phyloP scores from a whole-genome alignment of 2,329 filamentous ascomycete species.

The Apiospora sp. region DNA sequence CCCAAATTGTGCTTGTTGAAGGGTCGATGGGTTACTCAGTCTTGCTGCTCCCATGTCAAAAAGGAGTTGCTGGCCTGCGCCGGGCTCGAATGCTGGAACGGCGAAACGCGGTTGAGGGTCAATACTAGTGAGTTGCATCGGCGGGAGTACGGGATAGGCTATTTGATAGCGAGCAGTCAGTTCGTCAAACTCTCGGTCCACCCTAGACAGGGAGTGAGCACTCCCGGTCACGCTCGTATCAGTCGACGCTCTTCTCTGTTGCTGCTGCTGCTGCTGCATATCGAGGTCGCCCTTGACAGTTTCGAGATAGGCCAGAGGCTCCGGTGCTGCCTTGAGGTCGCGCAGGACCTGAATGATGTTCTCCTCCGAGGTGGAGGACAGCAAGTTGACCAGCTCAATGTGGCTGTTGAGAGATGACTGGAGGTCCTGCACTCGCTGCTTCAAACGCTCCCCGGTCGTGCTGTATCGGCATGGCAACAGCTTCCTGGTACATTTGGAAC shows the following conservation, averaged over 20 bases:
- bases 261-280: not conserved
- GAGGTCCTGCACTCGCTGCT: not conserved
- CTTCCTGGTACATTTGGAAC: constrained; percentile 6
- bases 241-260: not conserved
- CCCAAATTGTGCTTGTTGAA: not conserved
- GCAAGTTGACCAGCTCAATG: not conserved
- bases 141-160: not conserved
- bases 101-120: not conserved
- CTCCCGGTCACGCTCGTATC: not conserved
- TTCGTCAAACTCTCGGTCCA: not conserved
- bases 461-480: constrained; percentile 8
- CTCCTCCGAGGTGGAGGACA: not conserved
- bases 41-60: not conserved
- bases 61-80: not conserved
- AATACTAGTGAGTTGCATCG: not conserved
- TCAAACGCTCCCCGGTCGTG: not conserved
- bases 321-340: constrained; percentile 6
- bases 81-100: not conserved
- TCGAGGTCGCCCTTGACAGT: not conserved
- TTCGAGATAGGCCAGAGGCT: not conserved
- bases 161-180: constrained; percentile 2
- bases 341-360: constrained; percentile 7
- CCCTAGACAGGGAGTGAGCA: not conserved
- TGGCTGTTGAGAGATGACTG: not conserved
- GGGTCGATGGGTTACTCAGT: not conserved